phyloP scores from a whole-genome alignment of 2,329 filamentous ascomycete genomes.

The Dactylonectria estremocensis region DNA sequence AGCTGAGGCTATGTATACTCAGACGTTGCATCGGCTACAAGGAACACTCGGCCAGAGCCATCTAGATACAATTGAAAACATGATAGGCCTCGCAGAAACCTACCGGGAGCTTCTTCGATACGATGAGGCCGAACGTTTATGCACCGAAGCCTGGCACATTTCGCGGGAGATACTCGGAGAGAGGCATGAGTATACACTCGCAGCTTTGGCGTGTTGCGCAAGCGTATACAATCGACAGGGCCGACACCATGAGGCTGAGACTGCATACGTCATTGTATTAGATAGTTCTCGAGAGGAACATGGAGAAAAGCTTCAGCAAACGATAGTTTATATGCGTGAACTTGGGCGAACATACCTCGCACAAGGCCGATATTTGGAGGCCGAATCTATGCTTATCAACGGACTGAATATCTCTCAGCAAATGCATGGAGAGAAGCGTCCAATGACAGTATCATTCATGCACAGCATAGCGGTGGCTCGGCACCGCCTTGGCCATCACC shows the following conservation, averaged over 20 bases:
- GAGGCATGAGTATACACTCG: background rate
- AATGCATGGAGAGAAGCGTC: too few relatives aligned
- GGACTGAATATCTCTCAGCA: too few relatives aligned
- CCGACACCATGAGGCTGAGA: background rate
- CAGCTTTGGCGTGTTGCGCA: too few relatives aligned
- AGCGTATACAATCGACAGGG: too few relatives aligned
- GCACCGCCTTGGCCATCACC: too few relatives aligned
- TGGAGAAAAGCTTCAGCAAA: constrained; percentile 23
- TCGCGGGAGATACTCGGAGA: background rate
- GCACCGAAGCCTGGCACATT: background rate
- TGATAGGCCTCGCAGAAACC: background rate
- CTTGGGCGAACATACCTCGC: background rate
- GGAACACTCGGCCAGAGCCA: background rate
- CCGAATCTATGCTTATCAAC: background rate
- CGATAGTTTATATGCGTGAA: background rate
- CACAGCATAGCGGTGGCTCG: too few relatives aligned
- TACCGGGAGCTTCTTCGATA: background rate
- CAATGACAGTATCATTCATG: too few relatives aligned
- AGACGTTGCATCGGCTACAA: background rate
- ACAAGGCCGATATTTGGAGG: background rate
- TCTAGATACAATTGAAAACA: background rate
- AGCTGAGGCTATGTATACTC: background rate
- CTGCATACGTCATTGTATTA: background rate
- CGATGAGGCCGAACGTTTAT: background rate
- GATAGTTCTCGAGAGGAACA: background rate